Evolutionary conservation across 257 asterid genomes (phyloP), one percentile per base, ranked within the genome.

Genomic region (Schizonepeta tenuifolia): DNA sequence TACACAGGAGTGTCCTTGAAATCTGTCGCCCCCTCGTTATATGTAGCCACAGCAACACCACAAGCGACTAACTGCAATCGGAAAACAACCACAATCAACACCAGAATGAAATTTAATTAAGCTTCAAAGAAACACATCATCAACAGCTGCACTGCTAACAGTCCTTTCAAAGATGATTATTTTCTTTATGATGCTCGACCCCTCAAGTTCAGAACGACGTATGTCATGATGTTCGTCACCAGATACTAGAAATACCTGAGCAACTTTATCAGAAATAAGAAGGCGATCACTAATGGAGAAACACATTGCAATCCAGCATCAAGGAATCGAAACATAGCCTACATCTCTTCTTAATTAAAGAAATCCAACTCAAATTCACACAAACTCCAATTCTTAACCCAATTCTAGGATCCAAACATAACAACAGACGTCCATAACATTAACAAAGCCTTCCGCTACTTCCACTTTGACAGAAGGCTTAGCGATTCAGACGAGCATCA

Each of bases 11-110:
- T 90, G 13, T 90, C 88, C 83, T 90, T 95, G 86, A 91, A 91
- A 79, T 95, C 99, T 28, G 97, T 83, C 57, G 98, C 98, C 68
- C 99, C 97, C 15, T 87, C 95, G 17, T 91, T 95, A 28, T 84
- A 91, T 6, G 95, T 84, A 28, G 85, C 83, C 83, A 88, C 98
- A 46, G 98, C 98, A 69, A 91, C 75, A 11, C 95, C 98, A 78
- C 96, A 84, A 22, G 97, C 95, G 72, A 83, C 58, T 77, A 94
- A 58, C 98, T 91, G 90, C 77, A 71, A 51, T 14, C 7, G 6
- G 8, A 67, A 46, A 46, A 41, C 44, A 2, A 33, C 53, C 65
- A 72, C 15, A 28, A 41, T 78, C 24, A 71, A n/a, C 54, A 44
- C 6, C 24, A 26, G 7, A 15, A 6, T 57, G 63, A 57, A 28